Conservation (phyloP, 2,329 filamentous ascomycete genomes). For the Fusarium sp. region DNA sequence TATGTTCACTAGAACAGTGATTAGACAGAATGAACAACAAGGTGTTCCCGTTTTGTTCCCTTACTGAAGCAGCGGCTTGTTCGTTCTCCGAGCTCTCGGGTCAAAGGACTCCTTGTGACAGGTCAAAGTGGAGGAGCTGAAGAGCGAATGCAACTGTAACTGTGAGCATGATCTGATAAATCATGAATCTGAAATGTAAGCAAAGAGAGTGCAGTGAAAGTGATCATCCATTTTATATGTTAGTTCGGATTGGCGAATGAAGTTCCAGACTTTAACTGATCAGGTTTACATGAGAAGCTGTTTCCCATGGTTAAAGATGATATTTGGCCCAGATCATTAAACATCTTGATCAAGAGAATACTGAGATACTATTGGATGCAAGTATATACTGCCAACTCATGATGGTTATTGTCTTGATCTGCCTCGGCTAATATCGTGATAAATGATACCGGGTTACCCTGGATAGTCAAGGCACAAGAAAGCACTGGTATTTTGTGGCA, state of each 20-base stretch:
- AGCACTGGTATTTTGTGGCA: background rate
- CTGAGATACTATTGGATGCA: background rate
- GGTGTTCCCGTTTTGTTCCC: background rate
- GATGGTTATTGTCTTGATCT: background rate
- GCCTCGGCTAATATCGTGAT: background rate
- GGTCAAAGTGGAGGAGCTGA: background rate
- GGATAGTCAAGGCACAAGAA: background rate
- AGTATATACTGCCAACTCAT: background rate
- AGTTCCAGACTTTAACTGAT: background rate
- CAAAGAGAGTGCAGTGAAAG: background rate
- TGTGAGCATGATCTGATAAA: conserved; percentile 19
- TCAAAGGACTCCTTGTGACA: conserved; percentile 12
- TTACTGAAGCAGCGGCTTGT: background rate
- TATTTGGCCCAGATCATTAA: background rate
- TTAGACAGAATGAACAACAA: background rate
- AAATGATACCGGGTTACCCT: conserved; percentile 1
- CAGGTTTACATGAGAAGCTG: background rate
- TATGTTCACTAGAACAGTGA: background rate
- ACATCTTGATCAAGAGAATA: background rate
- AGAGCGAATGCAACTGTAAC: background rate
- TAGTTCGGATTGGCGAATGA: conserved; percentile 1
- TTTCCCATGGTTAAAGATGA: background rate
- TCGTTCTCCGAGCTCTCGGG: background rate
- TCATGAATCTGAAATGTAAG: background rate
- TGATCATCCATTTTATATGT: background rate